phyloP scores from a whole-genome alignment of 441 rosid genomes.

The Gossypium gossypioides region DNA sequence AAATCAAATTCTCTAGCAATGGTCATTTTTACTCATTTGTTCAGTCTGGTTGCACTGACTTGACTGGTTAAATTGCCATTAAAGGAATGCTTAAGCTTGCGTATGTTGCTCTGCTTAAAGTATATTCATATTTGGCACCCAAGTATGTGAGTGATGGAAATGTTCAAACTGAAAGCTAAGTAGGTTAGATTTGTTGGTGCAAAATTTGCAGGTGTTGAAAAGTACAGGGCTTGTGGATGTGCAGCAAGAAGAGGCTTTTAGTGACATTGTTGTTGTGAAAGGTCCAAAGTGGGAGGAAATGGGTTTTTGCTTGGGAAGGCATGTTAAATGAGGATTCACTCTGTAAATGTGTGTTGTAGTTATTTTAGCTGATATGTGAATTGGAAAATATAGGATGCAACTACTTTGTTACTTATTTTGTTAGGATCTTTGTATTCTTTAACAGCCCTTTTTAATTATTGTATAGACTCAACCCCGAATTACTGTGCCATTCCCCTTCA shows the following conservation, averaged over 20 bases:
- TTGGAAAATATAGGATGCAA: not conserved
- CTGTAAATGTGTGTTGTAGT: not conserved
- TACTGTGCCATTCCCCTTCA: not conserved
- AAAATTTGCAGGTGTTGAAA: slow-evolving; percentile 52
- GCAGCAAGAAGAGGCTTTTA: slow-evolving; percentile 44
- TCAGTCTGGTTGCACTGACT: not conserved
- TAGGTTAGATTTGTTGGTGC: not conserved
- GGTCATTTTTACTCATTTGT: not conserved
- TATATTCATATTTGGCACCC: not conserved
- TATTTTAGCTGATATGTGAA: not conserved
- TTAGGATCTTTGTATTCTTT: not conserved
- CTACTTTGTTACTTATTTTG: not conserved
- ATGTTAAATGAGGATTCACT: not conserved
- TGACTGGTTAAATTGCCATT: not conserved
- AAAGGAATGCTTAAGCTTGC: not conserved
- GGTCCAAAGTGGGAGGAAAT: slow-evolving; percentile 23
- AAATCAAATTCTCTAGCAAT: not conserved
- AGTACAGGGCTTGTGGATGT: slow-evolving; percentile 45
- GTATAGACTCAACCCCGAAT: not conserved
- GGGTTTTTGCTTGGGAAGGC: not conserved
- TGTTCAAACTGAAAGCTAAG: not conserved
- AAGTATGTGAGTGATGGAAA: not conserved
- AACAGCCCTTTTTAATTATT: not conserved
- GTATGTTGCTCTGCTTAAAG: not conserved
- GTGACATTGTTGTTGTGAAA: slow-evolving; percentile 43